Percentiles rank a stretch among this genome's conserved stretches.
These are phyloP conservation scores for Rhynchospora breviuscula DNA, from an alignment of 176 grass and related monocot species.

Conservation along the genomic window DNA sequence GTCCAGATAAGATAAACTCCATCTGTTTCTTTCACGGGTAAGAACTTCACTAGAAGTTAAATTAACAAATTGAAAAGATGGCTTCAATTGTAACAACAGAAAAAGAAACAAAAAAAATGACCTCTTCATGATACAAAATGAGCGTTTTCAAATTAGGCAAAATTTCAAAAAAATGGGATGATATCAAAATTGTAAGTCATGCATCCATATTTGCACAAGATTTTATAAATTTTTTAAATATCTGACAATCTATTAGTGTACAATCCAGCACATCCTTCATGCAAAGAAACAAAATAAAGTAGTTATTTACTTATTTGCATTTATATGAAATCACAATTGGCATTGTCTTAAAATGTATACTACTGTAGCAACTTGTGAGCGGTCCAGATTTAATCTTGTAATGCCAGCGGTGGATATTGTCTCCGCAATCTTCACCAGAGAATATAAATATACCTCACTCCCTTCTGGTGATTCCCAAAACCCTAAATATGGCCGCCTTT, in stretches of 20 bases:
- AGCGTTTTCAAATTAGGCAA: not conserved
- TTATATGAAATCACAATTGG: not conserved
- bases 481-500: not conserved
- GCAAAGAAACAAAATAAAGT: not conserved
- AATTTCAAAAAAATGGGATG: not conserved
- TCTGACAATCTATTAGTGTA: not conserved
- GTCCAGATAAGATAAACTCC: too few species aligned
- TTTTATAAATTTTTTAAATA: not conserved
- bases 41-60: too few species aligned
- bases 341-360: not conserved
- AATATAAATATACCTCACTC: not conserved
- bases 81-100: too few species aligned
- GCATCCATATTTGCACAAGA: not conserved
- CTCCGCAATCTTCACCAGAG: not conserved
- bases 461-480: not conserved
- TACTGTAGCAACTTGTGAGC: not conserved
- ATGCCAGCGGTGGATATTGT: not conserved
- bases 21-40: too few species aligned
- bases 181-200: not conserved
- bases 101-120: too few species aligned
- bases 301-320: not conserved
- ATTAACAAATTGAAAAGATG: too few species aligned
- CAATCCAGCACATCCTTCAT: not conserved
- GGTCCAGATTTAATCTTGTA: not conserved
- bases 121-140: not conserved